phyloP scores from a whole-genome alignment of 2,329 filamentous ascomycete species.

The Xylaria sp. region DNA sequence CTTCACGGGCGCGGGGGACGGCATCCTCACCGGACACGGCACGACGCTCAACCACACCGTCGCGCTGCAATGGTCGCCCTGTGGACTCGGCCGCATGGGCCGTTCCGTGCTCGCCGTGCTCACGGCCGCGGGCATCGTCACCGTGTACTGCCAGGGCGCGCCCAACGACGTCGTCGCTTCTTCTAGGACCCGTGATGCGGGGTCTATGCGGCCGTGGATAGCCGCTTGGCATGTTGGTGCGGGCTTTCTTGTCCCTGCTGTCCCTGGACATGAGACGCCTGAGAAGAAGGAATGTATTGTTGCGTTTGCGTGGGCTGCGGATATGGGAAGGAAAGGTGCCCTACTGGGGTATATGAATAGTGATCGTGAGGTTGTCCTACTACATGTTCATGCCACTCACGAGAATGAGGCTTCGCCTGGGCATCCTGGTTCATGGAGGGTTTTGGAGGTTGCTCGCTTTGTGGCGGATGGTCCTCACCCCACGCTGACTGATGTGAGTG shows the following conservation, averaged over 20 bases:
- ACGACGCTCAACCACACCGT: conserved; percentile 66
- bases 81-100: conserved; percentile 65
- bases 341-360: conserved; percentile 66
- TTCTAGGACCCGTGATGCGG: conserved; percentile 50
- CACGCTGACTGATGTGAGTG: conserved; percentile 48
- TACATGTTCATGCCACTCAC: conserved; percentile 58
- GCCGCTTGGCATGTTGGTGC: conserved; percentile 68
- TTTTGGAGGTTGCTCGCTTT: conserved; percentile 64
- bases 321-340: conserved; percentile 55
- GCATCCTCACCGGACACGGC: conserved; percentile 60
- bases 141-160: conserved; percentile 63
- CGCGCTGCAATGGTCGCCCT: conserved; percentile 67
- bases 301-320: conserved; percentile 65
- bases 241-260: conserved; percentile 60
- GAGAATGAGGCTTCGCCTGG: conserved; percentile 36
- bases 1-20: conserved; percentile 59
- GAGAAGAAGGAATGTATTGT: conserved; percentile 56
- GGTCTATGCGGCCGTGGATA: conserved; percentile 61
- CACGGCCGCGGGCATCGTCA: conserved; percentile 61
- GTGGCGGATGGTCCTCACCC: conserved; percentile 59
- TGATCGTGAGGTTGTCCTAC: conserved; percentile 60
- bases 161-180: conserved; percentile 42
- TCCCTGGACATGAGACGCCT: conserved; percentile 47
- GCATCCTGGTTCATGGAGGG: conserved; percentile 56
- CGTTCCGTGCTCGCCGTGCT: conserved; percentile 64